Percentiles rank a stretch among this genome's conserved stretches.
phyloP scores from a whole-genome alignment of 2,329 filamentous ascomycete species.

The Chrysosporium keratinophilum region DNA sequence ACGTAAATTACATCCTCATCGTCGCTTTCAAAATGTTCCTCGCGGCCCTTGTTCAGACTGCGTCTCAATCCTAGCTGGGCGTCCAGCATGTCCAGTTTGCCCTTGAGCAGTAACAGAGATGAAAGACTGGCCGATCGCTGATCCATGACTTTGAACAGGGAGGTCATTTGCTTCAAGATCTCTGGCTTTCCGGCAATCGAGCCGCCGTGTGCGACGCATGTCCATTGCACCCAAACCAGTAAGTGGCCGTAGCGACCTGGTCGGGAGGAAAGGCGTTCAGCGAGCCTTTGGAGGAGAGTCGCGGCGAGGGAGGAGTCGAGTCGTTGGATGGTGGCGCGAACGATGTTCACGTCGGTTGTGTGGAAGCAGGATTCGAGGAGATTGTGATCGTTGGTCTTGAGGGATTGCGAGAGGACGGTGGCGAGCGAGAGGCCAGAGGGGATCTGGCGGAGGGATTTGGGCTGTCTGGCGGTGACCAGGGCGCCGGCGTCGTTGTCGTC shows the following conservation, averaged over 20 bases:
- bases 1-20: constrained; percentile 76
- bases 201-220: constrained; percentile 80
- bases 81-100: constrained; percentile 88
- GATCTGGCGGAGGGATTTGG: constrained; percentile 42
- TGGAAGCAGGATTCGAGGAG: constrained; percentile 89
- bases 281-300: constrained; percentile 68
- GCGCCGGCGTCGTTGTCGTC: constrained; percentile 36
- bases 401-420: constrained; percentile 85
- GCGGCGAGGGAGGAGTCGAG: constrained; percentile 77
- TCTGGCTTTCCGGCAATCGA: constrained; percentile 80
- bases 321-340: constrained; percentile 81
- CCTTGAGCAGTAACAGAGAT: constrained; percentile 77
- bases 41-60: constrained; percentile 51
- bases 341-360: constrained; percentile 61
- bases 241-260: constrained; percentile 83
- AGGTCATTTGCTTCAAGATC: constrained; percentile 63
- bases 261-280: constrained; percentile 73
- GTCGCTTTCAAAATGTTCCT: constrained; percentile 48
- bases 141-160: constrained; percentile 75
- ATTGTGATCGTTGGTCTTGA: constrained; percentile 80
- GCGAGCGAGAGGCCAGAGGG: constrained; percentile 71
- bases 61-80: constrained; percentile 75
- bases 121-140: constrained; percentile 74
- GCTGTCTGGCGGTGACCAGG: constrained; percentile 37
- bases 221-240: constrained; percentile 95